Evolutionary conservation across 768 basidiomycete genomes (phyloP), one percentile per base, ranked within the genome.

Genomic region (Mycena crocata): DNA sequence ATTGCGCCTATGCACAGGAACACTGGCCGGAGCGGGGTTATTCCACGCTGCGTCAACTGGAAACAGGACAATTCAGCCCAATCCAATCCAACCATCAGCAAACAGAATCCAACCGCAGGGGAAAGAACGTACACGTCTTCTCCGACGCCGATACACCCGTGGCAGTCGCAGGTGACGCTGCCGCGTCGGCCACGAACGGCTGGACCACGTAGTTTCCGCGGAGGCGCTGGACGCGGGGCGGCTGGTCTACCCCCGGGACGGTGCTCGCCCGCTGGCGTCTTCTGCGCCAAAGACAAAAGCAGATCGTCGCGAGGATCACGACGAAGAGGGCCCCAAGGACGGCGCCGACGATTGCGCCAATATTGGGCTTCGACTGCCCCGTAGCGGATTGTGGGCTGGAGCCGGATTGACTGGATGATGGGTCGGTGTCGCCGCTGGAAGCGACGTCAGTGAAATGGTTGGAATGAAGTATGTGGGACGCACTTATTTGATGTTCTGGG

Each of bases 41-140:
- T 62, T 62, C 60, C 50, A 52, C 37, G 19, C 39, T 2, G 44
- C 31, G 31, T 58, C 63, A n/a, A 57, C 60, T 62, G 21, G 0
- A n/a, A n/a, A n/a, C n/a, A n/a, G n/a, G n/a, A n/a, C n/a, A n/a
- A 37, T 24, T 9, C 4, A 10, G 6, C 10, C 9, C 6, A 21
- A 30, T 28, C 26, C 26, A 30, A 5, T n/a, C 9, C 35, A 37
- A 15, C 9, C 35, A 37, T 37, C 15, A 15, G 14, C 2, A 13
- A 24, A 8, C 44, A 24, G 46, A 52, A 56, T 14, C 39, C 17
- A 12, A 28, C 34, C n/a, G 7, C 14, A 32, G 9, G 12, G 40
- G n/a, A 19, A 8, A 34, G 17, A 31, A 55, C 52, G 31, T 13
- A 62, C 61, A 34, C 10, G 32, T 46, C 23, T 62, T 62, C n/a